phyloP scores from a whole-genome alignment of 345 rosid species.

The Clarkia xantiana region DNA sequence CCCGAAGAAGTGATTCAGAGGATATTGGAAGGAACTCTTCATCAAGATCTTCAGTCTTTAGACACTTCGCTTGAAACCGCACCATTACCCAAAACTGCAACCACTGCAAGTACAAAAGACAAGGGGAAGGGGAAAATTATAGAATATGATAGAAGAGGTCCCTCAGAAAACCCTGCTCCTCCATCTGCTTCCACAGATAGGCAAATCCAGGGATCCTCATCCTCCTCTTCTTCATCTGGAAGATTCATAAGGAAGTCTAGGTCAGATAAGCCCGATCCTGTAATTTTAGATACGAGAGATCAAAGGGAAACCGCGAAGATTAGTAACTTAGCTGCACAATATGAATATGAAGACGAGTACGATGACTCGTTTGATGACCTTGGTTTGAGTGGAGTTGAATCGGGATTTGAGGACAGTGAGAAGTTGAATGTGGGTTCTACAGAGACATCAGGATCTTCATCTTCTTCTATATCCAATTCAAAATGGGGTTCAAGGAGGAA shows the following conservation, averaged over 20 bases:
- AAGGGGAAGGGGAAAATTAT: constrained; percentile 72
- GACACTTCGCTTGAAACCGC: constrained; percentile 50
- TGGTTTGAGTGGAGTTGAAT: constrained; percentile 55
- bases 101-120: constrained; percentile 25
- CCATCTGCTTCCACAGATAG: constrained; percentile 11
- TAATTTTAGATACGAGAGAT: constrained; percentile 37
- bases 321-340: constrained; percentile 46
- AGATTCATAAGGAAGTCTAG: constrained; percentile 68
- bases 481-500: constrained; percentile 74
- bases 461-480: constrained; percentile 14
- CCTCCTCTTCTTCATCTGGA: constrained; percentile 48
- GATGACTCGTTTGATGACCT: constrained; percentile 97
- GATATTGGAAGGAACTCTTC: constrained; percentile 85
- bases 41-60: constrained; percentile 50
- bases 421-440: constrained; percentile 22
- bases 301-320: constrained; percentile 32
- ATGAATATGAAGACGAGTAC: constrained; percentile 90
- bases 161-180: constrained; percentile 4
- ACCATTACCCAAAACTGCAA: constrained; percentile 38
- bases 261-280: constrained; percentile 28
- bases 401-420: constrained; percentile 59
- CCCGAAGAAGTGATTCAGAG: constrained; percentile 92
- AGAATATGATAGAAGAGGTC: constrained; percentile 18
- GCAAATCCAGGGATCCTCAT: constrained; percentile 23
- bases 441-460: constrained; percentile 6